Percentiles rank a stretch among this genome's conserved stretches.
Conservation (phyloP, 352 stramenopile genomes). For the Pythium volutum region DNA sequence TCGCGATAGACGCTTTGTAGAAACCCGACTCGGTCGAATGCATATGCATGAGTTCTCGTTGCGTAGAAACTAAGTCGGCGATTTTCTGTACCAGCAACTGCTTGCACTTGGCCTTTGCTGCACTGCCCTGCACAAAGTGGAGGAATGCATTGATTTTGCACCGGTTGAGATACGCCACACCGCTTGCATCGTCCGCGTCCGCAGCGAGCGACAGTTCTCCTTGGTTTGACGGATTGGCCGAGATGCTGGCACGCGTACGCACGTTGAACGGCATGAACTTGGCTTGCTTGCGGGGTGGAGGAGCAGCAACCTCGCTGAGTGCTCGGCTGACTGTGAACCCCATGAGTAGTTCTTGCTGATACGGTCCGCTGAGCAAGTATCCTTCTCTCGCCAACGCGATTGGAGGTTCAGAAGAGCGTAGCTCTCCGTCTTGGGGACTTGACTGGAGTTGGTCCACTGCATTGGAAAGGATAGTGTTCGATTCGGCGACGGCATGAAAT, state of each 20-base stretch:
- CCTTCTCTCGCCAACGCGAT: constrained; percentile 43
- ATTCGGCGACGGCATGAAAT: constrained; percentile 37
- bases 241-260: constrained; percentile 6
- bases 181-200: constrained; percentile 38
- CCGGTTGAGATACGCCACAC: constrained; percentile 50
- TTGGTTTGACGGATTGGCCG: constrained; percentile 18
- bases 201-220: constrained; percentile 27
- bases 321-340: constrained; percentile 36
- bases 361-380: constrained; percentile 43
- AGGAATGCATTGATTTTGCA: constrained; percentile 65
- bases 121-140: constrained; percentile 45
- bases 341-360: constrained; percentile 43
- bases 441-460: constrained; percentile 37
- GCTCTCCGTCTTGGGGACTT: neutral
- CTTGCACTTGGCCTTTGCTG: constrained; percentile 42
- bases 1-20: constrained; percentile 33
- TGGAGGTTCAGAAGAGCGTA: constrained; percentile 1
- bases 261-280: constrained; percentile 41
- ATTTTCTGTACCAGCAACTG: constrained; percentile 43
- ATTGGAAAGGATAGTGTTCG: constrained; percentile 47
- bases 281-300: constrained; percentile 8
- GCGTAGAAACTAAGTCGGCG: constrained; percentile 39
- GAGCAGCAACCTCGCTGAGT: constrained; percentile 29
- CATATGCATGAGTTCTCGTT: constrained; percentile 38
- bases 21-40: constrained; percentile 32